Evolutionary conservation across 1,139 yeast genomes (phyloP).

Genomic region (Nakaseomyces sp.): DNA sequence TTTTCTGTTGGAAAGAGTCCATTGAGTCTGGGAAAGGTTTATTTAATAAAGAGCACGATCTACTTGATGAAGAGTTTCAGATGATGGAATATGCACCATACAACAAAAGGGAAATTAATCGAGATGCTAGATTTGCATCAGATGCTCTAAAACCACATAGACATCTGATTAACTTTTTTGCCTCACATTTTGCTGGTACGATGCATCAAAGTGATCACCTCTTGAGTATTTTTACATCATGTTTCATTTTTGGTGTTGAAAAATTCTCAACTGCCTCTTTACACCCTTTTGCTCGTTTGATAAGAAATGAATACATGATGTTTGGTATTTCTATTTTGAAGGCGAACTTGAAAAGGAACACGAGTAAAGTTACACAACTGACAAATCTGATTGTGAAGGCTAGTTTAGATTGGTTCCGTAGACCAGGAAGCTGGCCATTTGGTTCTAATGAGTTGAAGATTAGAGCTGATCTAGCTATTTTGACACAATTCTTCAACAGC

Average conservation of each 20-base stretch:
- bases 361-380: conserved; percentile 40
- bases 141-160: conserved; percentile 65
- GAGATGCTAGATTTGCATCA: conserved; percentile 41
- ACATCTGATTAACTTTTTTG: conserved; percentile 55
- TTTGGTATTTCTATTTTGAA: conserved; percentile 60
- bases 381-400: conserved; percentile 53
- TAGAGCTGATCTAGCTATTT: conserved; percentile 55
- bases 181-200: conserved; percentile 79
- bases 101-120: conserved; percentile 51
- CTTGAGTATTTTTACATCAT: conserved; percentile 58
- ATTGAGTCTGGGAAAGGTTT: conserved; percentile 56
- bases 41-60: conserved; percentile 52
- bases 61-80: conserved; percentile 53
- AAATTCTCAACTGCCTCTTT: conserved; percentile 53
- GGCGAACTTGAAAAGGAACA: conserved; percentile 41
- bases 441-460: conserved; percentile 73
- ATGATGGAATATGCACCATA: conserved; percentile 90
- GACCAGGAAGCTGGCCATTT: conserved; percentile 61
- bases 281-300: conserved; percentile 73
- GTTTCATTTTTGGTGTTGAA: conserved; percentile 50
- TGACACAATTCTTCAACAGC: conserved; percentile 43
- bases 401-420: conserved; percentile 70
- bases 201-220: conserved; percentile 65
- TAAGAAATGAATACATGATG: conserved; percentile 63
- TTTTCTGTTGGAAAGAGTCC: conserved; percentile 55